Conservation (phyloP, 768 basidiomycete species). For the Termitomyces sp. region DNA sequence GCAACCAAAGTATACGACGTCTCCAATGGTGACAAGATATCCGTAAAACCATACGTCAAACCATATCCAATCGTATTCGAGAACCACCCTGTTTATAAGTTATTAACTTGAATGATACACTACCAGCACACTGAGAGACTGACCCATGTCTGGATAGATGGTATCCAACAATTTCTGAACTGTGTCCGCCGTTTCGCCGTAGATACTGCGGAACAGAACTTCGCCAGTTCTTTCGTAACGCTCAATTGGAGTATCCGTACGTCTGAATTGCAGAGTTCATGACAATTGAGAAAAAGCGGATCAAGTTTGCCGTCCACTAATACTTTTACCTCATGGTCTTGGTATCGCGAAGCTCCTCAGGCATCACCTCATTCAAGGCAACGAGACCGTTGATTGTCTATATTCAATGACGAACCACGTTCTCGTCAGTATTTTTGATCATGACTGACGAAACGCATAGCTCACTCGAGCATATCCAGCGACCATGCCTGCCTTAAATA, state of each 20-base stretch:
- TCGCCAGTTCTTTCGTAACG: conserved; percentile 38
- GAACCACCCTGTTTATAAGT: conserved; percentile 40
- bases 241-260: conserved; percentile 32
- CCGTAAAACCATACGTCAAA: conserved; percentile 42
- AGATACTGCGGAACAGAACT: conserved; percentile 40
- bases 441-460: neutral
- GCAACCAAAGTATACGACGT: conserved; percentile 58
- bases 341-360: conserved; percentile 44
- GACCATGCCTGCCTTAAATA: conserved; percentile 57
- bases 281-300: neutral
- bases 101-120: neutral
- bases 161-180: conserved; percentile 42
- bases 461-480: conserved; percentile 54
- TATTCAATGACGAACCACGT: neutral
- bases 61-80: conserved; percentile 53
- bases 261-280: conserved; percentile 21
- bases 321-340: conserved; percentile 31
- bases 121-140: conserved; percentile 4
- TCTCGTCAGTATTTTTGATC: neutral
- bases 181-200: conserved; percentile 47
- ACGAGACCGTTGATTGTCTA: conserved; percentile 57
- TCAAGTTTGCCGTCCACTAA: neutral
- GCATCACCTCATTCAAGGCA: conserved; percentile 44
- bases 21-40: conserved; percentile 43
- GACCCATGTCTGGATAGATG: conserved; percentile 63